Evolutionary conservation across 1,284 basidiomycete genomes (phyloP), one percentile per base, ranked within the genome.

Genomic region (Sporisorium scitamineum): DNA sequence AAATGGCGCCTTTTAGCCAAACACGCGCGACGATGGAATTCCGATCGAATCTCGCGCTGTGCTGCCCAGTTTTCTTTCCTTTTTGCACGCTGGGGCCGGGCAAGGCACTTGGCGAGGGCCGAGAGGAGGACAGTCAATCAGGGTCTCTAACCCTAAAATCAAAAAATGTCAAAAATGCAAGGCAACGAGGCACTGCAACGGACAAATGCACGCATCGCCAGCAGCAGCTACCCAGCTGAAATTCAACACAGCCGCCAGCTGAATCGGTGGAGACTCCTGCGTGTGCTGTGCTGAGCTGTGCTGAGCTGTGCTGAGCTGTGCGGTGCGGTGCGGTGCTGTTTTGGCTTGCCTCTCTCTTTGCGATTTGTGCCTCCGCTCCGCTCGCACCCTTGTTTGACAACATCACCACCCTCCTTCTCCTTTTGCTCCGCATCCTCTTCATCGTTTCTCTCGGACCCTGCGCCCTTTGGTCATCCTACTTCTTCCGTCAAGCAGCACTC

Each of bases 311-410:
- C 18, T 11, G 18, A 6, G 18, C 39, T 42, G 39, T 42, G n/a
- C 37, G n/a, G 39, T 39, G 37, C n/a, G n/a, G n/a, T n/a, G n/a
- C n/a, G n/a, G n/a, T n/a, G 39, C 22, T 52, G n/a, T 34, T 52
- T 50, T 5, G 44, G 44, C 24, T 16, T 26, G 14, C 27, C 6
- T 34, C 34, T 22, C 24, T 26, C n/a, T 50, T 29, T 31, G 27
- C 24, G 27, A 11, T 47, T 47, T 34, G 34, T 39, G 37, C 16
- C 37, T 39, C 39, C 39, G 39, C 37, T 39, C 37, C 37, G 14
- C 37, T 50, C 48, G 11, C 31, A 50, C 48, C 48, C 29, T 50
- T n/a, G 39, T 50, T 50, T n/a, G 48, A n/a, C 48, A 29, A 20
- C 48, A 50, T 31, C 48, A 20, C 1, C 29, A 27, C 24, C 24